A percentile compares a stretch with the other conserved stretches of the same genome.
phyloP scores from a whole-genome alignment of 495 filamentous ascomycete genomes.

The Sordaria brevicollis region DNA sequence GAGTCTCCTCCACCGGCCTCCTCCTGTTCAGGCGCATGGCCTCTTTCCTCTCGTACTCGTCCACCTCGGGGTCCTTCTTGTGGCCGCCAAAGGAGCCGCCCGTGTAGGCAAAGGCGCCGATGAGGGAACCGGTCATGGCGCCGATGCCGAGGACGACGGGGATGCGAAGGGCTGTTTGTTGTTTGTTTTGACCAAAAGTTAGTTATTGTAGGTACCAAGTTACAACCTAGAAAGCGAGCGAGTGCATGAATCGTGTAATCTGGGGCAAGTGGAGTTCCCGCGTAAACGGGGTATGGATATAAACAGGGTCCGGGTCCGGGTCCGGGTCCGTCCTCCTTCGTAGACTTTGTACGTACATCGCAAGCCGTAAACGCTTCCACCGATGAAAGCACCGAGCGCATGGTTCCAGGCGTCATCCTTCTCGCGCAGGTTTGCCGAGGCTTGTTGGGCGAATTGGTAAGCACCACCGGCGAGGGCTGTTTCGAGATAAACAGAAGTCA shows the following conservation, averaged over 20 bases:
- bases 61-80: slow-evolving; percentile 45
- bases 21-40: slow-evolving; percentile 61
- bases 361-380: slow-evolving; percentile 29
- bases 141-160: slow-evolving; percentile 75
- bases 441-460: slow-evolving; percentile 57
- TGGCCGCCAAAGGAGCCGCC: slow-evolving; percentile 57
- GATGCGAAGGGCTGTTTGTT: slow-evolving; percentile 51
- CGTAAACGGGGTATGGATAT: not conserved
- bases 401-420: slow-evolving; percentile 32
- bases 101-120: slow-evolving; percentile 67
- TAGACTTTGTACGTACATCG: slow-evolving; percentile 20
- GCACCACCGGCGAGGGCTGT: slow-evolving; percentile 70
- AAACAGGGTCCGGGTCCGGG: not conserved
- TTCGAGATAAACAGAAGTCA: slow-evolving; percentile 5
- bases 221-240: not conserved
- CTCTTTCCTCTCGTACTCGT: slow-evolving; percentile 76
- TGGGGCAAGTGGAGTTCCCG: not conserved
- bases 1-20: slow-evolving; percentile 70
- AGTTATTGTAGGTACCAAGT: slow-evolving; percentile 20
- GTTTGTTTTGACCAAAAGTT: not conserved
- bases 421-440: slow-evolving; percentile 36
- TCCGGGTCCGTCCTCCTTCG: not conserved
- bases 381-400: slow-evolving; percentile 28
- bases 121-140: slow-evolving; percentile 47
- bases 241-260: not conserved